Conservation (phyloP, 2,329 filamentous ascomycete genomes). For the Penicillium sp. region DNA sequence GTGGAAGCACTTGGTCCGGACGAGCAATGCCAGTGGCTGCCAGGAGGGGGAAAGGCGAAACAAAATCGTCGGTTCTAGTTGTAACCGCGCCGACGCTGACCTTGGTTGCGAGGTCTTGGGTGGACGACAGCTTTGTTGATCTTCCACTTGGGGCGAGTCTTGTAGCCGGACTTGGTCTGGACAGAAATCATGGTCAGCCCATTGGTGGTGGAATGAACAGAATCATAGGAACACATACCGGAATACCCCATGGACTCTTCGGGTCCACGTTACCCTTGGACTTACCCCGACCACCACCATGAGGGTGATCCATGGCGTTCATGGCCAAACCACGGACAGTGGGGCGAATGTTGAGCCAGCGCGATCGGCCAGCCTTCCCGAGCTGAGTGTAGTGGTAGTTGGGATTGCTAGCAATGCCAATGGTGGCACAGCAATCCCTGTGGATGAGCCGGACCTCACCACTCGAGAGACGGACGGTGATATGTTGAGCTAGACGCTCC, state of each 20-base stretch:
- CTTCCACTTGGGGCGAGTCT: conserved; percentile 85
- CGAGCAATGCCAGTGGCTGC: conserved; percentile 9
- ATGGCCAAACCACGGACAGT: conserved; percentile 97
- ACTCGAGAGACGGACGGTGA: conserved; percentile 83
- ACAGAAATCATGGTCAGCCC: conserved; percentile 14
- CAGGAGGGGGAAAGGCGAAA: conserved; percentile 4
- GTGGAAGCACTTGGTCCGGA: too few species aligned
- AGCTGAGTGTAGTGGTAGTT: conserved; percentile 87
- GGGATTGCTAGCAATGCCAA: conserved; percentile 90
- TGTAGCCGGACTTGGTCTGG: conserved; percentile 64
- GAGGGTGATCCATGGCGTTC: conserved; percentile 98
- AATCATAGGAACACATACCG: conserved; percentile 60
- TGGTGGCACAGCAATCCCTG: conserved; percentile 89
- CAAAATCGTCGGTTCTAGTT: conserved; percentile 37
- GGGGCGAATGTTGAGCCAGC: conserved; percentile 91
- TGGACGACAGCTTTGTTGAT: conserved; percentile 88
- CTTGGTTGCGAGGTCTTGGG: conserved; percentile 80
- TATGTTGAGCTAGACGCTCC: conserved; percentile 68
- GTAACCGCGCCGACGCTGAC: conserved; percentile 73
- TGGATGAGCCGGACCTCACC: conserved; percentile 87
- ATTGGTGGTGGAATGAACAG: conserved; percentile 9
- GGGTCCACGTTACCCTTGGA: conserved; percentile 97
- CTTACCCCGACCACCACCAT: conserved; percentile 98
- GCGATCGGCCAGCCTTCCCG: conserved; percentile 89
- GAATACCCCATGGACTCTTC: conserved; percentile 93